Conservation (phyloP, 768 basidiomycete species). For the Rhodotorula sphaerocarpa region DNA sequence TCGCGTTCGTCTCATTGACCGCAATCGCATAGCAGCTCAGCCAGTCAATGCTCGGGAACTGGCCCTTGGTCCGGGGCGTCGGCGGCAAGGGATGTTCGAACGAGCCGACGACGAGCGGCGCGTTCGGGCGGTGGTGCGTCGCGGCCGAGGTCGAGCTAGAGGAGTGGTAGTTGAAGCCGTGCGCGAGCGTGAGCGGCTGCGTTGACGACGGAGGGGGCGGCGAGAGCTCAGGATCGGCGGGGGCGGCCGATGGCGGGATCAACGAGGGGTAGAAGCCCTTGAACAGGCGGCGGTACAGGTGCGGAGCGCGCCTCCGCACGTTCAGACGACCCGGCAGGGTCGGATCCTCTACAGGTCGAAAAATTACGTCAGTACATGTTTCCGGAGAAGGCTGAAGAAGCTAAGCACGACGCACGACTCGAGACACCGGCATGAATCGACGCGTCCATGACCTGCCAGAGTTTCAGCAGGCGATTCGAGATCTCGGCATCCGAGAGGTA, state of each 20-base stretch:
- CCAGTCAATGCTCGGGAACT: slow-evolving; percentile 88
- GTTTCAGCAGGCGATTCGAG: slow-evolving; percentile 6
- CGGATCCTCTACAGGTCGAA: slow-evolving; percentile 44
- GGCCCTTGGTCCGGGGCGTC: slow-evolving; percentile 52
- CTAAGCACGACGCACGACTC: slow-evolving; percentile 47
- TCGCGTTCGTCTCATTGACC: slow-evolving; percentile 89
- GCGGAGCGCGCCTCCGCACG: slow-evolving; percentile 73
- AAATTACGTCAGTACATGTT: background rate
- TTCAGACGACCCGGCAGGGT: slow-evolving; percentile 79
- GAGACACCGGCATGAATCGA: slow-evolving; percentile 81
- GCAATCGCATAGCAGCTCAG: slow-evolving; percentile 75
- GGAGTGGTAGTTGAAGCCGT: background rate
- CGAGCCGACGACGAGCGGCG: slow-evolving; percentile 20
- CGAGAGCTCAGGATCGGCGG: background rate
- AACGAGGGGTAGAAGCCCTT: slow-evolving; percentile 39
- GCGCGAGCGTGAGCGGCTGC: background rate
- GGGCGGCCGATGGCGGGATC: background rate
- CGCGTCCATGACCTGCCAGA: slow-evolving; percentile 66
- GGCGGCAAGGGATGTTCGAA: slow-evolving; percentile 31
- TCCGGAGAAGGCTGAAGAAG: too few species aligned
- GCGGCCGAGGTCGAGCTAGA: background rate
- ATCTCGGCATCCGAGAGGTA: slow-evolving; percentile 33
- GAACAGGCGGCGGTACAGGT: slow-evolving; percentile 83
- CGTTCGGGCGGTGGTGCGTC: background rate
- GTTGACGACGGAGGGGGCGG: background rate